phyloP scores from a whole-genome alignment of 1,139 yeast genomes.

The Kurtzmaniella quercitrusa region DNA sequence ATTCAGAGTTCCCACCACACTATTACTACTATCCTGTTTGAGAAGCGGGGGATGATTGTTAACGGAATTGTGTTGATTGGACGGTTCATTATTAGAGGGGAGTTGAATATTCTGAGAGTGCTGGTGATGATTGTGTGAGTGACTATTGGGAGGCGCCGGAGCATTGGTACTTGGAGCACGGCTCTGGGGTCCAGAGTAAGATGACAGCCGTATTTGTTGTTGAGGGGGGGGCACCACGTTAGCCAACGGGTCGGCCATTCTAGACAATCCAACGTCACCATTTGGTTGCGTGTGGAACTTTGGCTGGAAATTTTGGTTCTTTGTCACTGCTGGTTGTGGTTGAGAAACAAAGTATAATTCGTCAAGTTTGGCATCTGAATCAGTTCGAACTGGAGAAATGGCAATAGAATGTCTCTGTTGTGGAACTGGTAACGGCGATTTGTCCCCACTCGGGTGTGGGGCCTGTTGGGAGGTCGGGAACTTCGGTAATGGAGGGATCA shows the following conservation, averaged over 20 bases:
- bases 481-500: slow-evolving; percentile 16
- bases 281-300: slow-evolving; percentile 1
- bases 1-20: slow-evolving; percentile 4
- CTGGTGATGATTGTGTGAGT: background rate
- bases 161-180: background rate
- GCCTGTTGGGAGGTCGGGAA: slow-evolving; percentile 5
- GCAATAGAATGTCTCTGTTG: slow-evolving; percentile 15
- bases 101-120: background rate
- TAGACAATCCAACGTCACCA: background rate
- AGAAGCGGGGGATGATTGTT: background rate
- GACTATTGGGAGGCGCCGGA: background rate
- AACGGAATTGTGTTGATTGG: no score
- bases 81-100: no score
- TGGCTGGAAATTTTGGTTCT: background rate
- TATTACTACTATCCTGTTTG: slow-evolving; percentile 1
- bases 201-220: background rate
- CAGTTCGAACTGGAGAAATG: slow-evolving; percentile 10
- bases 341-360: background rate
- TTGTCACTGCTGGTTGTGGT: background rate
- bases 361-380: background rate
- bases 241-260: background rate
- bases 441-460: background rate
- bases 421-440: background rate
- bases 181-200: background rate
- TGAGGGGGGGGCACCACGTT: background rate